Conservation (phyloP, 2,329 filamentous ascomycete species). For the Colletotrichum liriopes region DNA sequence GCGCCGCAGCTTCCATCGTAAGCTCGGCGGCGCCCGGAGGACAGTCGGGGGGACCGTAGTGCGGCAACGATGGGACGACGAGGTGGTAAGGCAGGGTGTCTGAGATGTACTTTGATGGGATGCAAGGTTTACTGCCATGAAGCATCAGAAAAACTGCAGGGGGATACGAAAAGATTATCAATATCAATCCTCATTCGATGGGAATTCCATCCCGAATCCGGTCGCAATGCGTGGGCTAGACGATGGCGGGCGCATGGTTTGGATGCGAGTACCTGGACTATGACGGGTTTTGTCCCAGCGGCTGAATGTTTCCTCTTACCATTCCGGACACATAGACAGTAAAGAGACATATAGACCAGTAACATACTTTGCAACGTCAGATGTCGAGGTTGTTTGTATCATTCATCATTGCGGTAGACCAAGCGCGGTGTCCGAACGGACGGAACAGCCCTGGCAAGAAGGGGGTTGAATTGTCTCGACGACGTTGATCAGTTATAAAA, state of each 20-base stretch:
- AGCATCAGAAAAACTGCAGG: not conserved
- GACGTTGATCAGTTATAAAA: not conserved
- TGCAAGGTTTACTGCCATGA: not conserved
- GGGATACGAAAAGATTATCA: not conserved
- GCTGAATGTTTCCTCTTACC: no score
- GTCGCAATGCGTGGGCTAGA: not conserved
- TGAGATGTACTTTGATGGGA: not conserved
- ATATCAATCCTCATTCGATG: not conserved
- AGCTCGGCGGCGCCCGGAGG: no score
- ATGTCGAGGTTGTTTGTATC: not conserved
- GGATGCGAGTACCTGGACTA: not conserved
- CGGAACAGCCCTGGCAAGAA: not conserved
- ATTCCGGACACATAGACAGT: not conserved
- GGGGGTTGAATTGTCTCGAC: not conserved
- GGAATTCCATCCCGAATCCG: not conserved
- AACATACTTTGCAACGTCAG: not conserved
- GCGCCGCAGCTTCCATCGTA: no score
- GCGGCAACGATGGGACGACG: not conserved
- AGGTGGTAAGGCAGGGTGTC: conserved; percentile 1
- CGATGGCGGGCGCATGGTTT: not conserved
- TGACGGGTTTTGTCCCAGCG: not conserved
- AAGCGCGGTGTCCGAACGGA: not conserved
- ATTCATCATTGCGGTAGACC: no score
- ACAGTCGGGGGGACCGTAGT: not conserved
- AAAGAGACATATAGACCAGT: not conserved